A percentile compares a stretch with the other conserved stretches of the same genome.
Conservation (phyloP, 805 yeast species). For the Candida cerambycidarum region DNA sequence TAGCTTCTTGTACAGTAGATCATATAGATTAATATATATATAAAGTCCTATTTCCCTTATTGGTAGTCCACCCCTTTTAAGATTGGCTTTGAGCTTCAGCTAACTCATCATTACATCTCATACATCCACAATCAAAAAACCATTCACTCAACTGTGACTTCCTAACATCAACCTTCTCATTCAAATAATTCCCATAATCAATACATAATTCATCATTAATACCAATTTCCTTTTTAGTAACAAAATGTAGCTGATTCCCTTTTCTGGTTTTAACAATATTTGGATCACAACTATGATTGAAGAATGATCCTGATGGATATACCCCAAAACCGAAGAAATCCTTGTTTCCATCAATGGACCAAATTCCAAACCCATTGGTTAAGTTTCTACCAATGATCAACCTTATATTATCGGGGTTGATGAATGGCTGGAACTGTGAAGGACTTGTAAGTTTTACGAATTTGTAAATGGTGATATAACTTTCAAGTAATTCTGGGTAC, state of each 20-base stretch:
- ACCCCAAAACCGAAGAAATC: conserved; percentile 62
- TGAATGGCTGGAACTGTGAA: conserved; percentile 26
- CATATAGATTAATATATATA: no score
- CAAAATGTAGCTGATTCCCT: conserved; percentile 42
- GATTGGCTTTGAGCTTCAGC: background rate
- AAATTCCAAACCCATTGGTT: conserved; percentile 69
- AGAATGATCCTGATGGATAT: conserved; percentile 62
- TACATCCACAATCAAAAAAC: conserved; percentile 61
- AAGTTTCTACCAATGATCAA: conserved; percentile 56
- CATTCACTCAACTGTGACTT: conserved; percentile 47
- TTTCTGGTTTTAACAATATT: conserved; percentile 48
- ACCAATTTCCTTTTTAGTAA: conserved; percentile 37
- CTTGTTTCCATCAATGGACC: conserved; percentile 51
- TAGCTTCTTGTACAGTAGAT: no score
- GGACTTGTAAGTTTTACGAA: conserved; percentile 45
- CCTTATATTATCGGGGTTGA: conserved; percentile 43
- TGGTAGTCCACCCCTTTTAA: background rate
- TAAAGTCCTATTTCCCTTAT: no score
- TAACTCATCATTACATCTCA: conserved; percentile 37
- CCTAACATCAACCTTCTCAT: conserved; percentile 42
- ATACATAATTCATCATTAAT: conserved; percentile 55
- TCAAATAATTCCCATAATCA: conserved; percentile 54
- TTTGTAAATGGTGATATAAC: conserved; percentile 49
- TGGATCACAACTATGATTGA: conserved; percentile 68
- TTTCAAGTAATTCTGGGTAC: conserved; percentile 48